These are phyloP conservation scores for Eimeria acervulina DNA, from an alignment of 169 alveolate genomes.

Conservation along the genomic window DNA sequence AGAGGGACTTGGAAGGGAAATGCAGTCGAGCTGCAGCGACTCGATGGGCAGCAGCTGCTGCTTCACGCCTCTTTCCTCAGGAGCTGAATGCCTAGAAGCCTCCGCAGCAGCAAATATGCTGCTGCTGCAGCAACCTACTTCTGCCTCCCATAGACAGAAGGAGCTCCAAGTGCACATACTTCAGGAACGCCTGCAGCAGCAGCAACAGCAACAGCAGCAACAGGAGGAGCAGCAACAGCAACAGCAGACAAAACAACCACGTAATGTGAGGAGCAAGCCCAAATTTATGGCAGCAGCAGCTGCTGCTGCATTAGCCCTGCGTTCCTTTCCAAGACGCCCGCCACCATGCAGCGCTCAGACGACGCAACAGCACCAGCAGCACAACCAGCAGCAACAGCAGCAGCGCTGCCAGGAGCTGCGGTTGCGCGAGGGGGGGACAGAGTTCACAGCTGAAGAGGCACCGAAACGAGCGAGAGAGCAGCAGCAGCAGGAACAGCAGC, in stretches of 20 bases:
- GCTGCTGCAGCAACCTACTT: not conserved
- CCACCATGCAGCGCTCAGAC: not conserved
- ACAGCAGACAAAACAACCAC: not conserved
- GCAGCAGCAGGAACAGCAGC: not conserved
- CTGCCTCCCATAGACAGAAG: not conserved
- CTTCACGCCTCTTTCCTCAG: not conserved
- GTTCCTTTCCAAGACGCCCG: conserved; percentile 6
- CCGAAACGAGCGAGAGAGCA: not conserved
- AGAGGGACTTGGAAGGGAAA: not conserved
- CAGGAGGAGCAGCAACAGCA: conserved; percentile 10
- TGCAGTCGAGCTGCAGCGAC: not conserved
- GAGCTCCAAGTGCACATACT: too few species aligned
- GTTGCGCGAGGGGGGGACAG: not conserved
- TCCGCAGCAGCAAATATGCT: not conserved
- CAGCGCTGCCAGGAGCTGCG: not conserved
- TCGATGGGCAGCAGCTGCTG: not conserved
- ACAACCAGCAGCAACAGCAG: not conserved
- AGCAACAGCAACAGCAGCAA: conserved; percentile 1
- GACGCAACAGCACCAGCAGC: conserved; percentile 2
- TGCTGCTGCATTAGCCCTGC: conserved; percentile 43
- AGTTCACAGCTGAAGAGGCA: not conserved
- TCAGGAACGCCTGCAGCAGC: not conserved
- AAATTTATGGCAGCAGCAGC: conserved; percentile 26
- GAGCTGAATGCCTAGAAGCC: not conserved
- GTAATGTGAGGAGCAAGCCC: not conserved